phyloP scores from a whole-genome alignment of 257 asterid genomes.

The Fraxinus anomala region DNA sequence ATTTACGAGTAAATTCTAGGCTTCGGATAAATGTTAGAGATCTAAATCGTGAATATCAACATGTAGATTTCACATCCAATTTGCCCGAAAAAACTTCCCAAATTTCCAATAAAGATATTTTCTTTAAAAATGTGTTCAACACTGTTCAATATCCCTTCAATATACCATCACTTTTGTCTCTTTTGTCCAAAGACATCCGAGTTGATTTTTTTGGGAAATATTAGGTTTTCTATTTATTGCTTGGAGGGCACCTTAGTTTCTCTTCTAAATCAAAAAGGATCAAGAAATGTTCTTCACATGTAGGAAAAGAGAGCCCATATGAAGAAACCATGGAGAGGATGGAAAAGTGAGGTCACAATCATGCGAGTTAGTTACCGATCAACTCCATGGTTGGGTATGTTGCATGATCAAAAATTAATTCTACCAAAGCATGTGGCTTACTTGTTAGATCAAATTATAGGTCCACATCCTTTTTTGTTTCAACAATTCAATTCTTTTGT shows the following conservation, averaged over 20 bases:
- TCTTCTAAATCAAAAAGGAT: constrained; percentile 27
- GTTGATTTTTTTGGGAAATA: constrained; percentile 35
- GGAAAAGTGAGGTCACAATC: constrained; percentile 46
- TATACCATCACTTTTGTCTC: not conserved
- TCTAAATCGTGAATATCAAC: not conserved
- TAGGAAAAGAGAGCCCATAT: constrained; percentile 25
- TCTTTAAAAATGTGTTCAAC: not conserved
- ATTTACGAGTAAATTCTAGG: not conserved
- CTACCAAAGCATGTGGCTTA: constrained; percentile 41
- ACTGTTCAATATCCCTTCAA: not conserved
- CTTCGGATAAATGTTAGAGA: not conserved
- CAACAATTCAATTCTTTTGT: constrained; percentile 35
- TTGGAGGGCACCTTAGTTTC: constrained; percentile 34
- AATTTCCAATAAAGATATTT: not conserved
- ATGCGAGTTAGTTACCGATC: constrained; percentile 62
- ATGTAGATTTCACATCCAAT: not conserved
- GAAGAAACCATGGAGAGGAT: constrained; percentile 20
- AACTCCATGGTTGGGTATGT: constrained; percentile 40
- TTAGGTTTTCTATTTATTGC: constrained; percentile 37
- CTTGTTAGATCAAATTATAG: constrained; percentile 31
- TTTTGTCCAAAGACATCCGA: not conserved
- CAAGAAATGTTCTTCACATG: constrained; percentile 20
- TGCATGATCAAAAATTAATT: constrained; percentile 30
- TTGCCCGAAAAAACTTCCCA: not conserved
- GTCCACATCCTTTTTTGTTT: constrained; percentile 33